Evolutionary conservation across 2,329 filamentous ascomycete genomes (phyloP), one percentile per base, ranked within the genome.

Genomic region (Graphilbum fragrans): DNA sequence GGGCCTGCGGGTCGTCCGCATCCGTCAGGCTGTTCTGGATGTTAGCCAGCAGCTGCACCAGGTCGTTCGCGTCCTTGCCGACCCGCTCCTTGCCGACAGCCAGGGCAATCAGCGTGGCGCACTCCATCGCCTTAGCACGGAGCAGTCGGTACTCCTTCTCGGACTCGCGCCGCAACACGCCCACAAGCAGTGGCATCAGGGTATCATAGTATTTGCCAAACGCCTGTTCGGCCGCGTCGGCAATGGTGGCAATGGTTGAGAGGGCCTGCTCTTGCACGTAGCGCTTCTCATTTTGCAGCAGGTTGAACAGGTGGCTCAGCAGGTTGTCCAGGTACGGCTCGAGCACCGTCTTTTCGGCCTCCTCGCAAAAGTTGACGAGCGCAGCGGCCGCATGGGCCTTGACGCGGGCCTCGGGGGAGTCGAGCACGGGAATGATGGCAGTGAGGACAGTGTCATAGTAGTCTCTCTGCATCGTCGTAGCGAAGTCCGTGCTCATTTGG

Each of bases 401-500:
- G 46, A 98, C 92, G 45, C 92, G 82, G 17, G 87, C 85, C 60
- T 98, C 90, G 1, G 86, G 74, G 2, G 87, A 93, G 54, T 88
- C 77, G 6, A 98, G 73, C 1, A 95, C 90, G 1, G 90, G 88
- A 41, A 98, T 87, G 42, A 98, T 92, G 50, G 86, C 86, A 51
- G 80, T 86, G 39, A 98, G 72, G 16, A 98, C 85, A 35, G 80
- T 72, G 49, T 85, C 77, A 60, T 94, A 92, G 61, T 94, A 94
- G 53, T 94, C 92, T 51, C 86, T 83, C 62, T 98, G 92, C 90
- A 98, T 96, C 11, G 84, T 93, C 12, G 88, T 88, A 12, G 93
- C 90, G 60, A 98, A 98, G 57, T 98, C 92, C 25, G 92, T 98
- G 66, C 90, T 96, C 92, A 98, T 98, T 62, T 98, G 92, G 22